These are phyloP conservation scores for Raphanus hybrid DNA, from an alignment of 441 rosid species.

Conservation along the genomic window DNA sequence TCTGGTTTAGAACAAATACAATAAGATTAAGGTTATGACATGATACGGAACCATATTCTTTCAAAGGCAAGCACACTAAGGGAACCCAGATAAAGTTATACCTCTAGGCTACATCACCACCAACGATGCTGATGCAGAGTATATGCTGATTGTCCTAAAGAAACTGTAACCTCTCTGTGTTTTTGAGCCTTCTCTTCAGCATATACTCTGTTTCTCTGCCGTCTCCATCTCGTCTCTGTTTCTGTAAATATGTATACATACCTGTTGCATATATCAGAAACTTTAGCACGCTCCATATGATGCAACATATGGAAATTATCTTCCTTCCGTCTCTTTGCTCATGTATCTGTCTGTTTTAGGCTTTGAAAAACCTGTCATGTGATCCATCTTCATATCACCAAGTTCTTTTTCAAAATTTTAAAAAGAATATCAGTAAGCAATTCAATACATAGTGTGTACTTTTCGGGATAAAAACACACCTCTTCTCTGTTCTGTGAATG, in stretches of 20 bases:
- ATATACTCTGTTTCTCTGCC: background rate
- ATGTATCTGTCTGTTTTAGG: conserved; percentile 52
- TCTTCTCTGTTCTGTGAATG: conserved; percentile 79
- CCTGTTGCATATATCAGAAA: conserved; percentile 56
- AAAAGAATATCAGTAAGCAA: conserved; percentile 12
- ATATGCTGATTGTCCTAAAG: background rate
- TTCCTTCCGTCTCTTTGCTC: conserved; percentile 58
- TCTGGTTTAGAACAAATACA: background rate
- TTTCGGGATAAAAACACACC: conserved; percentile 45
- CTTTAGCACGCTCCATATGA: conserved; percentile 74
- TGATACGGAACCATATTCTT: background rate
- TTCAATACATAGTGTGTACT: background rate
- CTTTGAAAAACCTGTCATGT: conserved; percentile 75
- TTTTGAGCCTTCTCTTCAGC: background rate
- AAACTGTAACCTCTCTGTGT: background rate
- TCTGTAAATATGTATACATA: conserved; percentile 38
- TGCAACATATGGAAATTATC: conserved; percentile 73
- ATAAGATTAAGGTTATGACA: background rate
- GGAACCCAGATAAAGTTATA: background rate
- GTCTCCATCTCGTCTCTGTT: background rate
- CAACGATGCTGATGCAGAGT: background rate
- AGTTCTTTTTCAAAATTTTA: background rate
- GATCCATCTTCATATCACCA: conserved; percentile 59
- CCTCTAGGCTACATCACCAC: background rate
- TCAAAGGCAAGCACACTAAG: background rate